These are phyloP conservation scores for Suillus decipiens DNA, from an alignment of 768 basidiomycete species.

Conservation along the genomic window DNA sequence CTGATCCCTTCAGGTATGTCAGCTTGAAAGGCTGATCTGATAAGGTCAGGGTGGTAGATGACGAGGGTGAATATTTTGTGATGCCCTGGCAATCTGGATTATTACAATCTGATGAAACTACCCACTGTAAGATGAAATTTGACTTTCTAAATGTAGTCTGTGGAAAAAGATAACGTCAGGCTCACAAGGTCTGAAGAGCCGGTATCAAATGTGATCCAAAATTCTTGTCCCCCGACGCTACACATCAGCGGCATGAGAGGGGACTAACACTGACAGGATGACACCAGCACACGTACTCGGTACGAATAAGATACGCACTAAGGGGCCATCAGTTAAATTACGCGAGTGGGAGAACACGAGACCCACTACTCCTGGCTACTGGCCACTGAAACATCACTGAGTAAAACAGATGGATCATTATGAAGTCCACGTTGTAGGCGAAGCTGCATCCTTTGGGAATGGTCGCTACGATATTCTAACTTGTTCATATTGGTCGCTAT, in stretches of 20 bases:
- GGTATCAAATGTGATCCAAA: slow-evolving; percentile 53
- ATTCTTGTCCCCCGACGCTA: slow-evolving; percentile 45
- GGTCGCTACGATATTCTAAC: not conserved
- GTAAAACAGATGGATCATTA: slow-evolving; percentile 11
- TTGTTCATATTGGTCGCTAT: not conserved
- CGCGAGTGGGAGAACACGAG: slow-evolving; percentile 7
- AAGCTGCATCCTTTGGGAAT: slow-evolving; percentile 1
- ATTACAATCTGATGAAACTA: slow-evolving; percentile 48
- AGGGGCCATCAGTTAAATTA: slow-evolving; percentile 10
- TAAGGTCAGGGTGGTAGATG: slow-evolving; percentile 31
- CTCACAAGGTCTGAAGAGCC: slow-evolving; percentile 59
- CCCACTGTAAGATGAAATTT: slow-evolving; percentile 40
- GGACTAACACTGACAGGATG: not conserved
- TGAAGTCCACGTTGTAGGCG: slow-evolving; percentile 12
- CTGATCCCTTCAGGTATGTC: slow-evolving; percentile 51
- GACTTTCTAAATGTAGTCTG: slow-evolving; percentile 4
- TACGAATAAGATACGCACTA: slow-evolving; percentile 36
- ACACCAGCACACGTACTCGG: slow-evolving; percentile 21
- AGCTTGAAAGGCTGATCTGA: slow-evolving; percentile 44
- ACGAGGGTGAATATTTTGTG: slow-evolving; percentile 38
- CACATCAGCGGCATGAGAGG: not conserved
- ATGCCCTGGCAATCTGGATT: slow-evolving; percentile 47
- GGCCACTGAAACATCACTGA: slow-evolving; percentile 21
- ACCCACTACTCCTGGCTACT: slow-evolving; percentile 28
- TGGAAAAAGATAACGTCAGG: slow-evolving; percentile 8